phyloP scores from a whole-genome alignment of 2,329 filamentous ascomycete genomes.

The Pseudogymnoascus destructans region DNA sequence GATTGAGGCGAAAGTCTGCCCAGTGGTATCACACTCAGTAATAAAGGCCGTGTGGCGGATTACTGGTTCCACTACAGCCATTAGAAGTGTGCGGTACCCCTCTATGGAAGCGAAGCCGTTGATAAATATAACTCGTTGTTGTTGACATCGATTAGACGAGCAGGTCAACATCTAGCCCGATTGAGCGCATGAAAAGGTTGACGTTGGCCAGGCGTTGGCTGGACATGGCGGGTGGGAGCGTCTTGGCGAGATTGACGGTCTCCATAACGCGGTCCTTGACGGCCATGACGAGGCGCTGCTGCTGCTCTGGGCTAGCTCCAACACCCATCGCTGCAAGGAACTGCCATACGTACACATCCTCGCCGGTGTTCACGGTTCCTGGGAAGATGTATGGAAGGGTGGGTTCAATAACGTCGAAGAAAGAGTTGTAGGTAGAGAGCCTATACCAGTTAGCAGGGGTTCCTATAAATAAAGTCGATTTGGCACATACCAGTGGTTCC shows the following conservation, averaged over 20 bases:
- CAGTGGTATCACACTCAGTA: neutral
- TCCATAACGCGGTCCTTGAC: constrained; percentile 98
- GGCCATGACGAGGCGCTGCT: constrained; percentile 83
- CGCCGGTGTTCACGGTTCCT: constrained; percentile 73
- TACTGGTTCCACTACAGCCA: neutral
- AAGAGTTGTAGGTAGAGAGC: constrained; percentile 66
- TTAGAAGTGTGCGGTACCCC: neutral
- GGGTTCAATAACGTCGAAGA: constrained; percentile 81
- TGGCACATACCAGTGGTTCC: constrained; percentile 59
- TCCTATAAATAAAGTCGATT: neutral
- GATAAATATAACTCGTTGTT: constrained; percentile 4
- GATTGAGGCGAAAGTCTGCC: neutral
- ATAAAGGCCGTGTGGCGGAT: neutral
- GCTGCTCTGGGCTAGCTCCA: constrained; percentile 83
- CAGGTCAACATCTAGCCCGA: constrained; percentile 90
- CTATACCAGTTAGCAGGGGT: constrained; percentile 31
- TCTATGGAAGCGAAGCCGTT: constrained; percentile 4
- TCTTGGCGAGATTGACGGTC: constrained; percentile 79
- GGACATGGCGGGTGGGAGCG: constrained; percentile 74
- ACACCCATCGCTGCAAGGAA: constrained; percentile 92
- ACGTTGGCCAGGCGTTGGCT: constrained; percentile 77
- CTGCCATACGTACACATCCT: constrained; percentile 97
- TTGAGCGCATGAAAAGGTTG: constrained; percentile 96
- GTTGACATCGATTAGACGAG: constrained; percentile 20
- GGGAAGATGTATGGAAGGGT: constrained; percentile 80